Evolutionary conservation across 2,329 filamentous ascomycete genomes (phyloP), one percentile per base, ranked within the genome.

Genomic region (Neoscytalidium dimidiatum): DNA sequence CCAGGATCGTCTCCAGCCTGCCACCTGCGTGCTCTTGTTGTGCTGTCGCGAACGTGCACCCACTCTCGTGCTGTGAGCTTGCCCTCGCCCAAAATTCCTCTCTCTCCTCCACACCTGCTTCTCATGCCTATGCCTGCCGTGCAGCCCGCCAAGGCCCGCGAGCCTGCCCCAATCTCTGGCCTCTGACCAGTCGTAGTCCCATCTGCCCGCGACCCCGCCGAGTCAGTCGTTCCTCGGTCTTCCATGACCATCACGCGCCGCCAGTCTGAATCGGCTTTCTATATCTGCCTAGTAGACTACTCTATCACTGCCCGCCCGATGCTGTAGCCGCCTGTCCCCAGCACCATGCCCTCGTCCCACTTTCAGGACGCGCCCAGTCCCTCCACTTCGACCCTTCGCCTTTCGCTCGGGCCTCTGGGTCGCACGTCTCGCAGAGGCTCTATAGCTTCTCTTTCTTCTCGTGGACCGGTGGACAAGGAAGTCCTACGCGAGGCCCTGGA

Each of bases 401-500:
- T 66, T 31, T 67, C 69, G 74, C 33, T 71, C 66, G 68, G 67
- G 11, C 67, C 69, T 77, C 33, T 71, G 64, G 68, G 67, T 38
- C 68, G 65, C 38, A 71, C 71, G 17, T 75, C 76, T 29, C 73
- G 77, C 48, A 68, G 77, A 70, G 76, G 74, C 57, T 79, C 77
- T 28, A 67, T 79, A 66, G 75, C 74, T 21, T 78, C 77, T 6
- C 71, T 78, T n/a, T 73, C 70, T 8, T 79, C 77, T 5, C 72
- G 70, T 7, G 68, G 68, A 19, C 69, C 69, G 1, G 69, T 73
- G 14, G 65, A 66, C 23, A 66, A 53, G 31, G 65, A 65, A 44
- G 51, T 62, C 28, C 28, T 66, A 35, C 43, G 44, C n/a, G 41
- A 63, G 17, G 66, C 74, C 48, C 87, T 97, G 67, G 91, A 96